These are phyloP conservation scores for Suillus ampliporus DNA, from an alignment of 768 basidiomycete species.

Conservation along the genomic window DNA sequence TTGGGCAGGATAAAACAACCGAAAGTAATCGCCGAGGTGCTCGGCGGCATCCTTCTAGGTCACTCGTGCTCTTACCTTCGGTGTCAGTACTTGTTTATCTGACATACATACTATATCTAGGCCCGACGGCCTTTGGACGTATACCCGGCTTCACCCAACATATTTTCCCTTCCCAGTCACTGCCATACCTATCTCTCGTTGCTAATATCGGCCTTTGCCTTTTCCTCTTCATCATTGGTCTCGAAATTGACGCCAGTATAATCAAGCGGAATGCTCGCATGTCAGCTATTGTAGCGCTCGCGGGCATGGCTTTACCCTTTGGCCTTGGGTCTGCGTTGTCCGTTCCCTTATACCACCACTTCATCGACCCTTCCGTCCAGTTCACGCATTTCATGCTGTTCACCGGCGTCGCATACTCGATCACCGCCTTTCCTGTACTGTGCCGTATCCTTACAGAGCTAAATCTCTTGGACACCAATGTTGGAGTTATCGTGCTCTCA, in stretches of 20 bases:
- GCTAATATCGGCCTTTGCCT: conserved; percentile 89
- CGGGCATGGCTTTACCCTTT: conserved; percentile 89
- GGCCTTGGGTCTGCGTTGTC: conserved; percentile 78
- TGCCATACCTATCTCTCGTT: conserved; percentile 81
- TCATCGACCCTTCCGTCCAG: conserved; percentile 66
- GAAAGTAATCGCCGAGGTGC: conserved; percentile 91
- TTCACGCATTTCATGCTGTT: conserved; percentile 96
- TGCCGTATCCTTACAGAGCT: conserved; percentile 90
- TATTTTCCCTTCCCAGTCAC: conserved; percentile 78
- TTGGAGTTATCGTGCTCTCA: conserved; percentile 91
- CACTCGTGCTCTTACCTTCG: conserved; percentile 36
- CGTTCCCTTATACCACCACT: conserved; percentile 67
- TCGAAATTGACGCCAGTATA: conserved; percentile 83
- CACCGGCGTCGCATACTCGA: conserved; percentile 88
- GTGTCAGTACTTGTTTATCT: not conserved
- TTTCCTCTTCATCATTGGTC: conserved; percentile 92
- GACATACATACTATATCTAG: conserved; percentile 16
- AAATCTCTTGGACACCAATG: conserved; percentile 88
- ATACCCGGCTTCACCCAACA: conserved; percentile 89
- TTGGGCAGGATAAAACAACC: conserved; percentile 82
- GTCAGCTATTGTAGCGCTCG: conserved; percentile 72
- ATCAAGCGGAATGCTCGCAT: conserved; percentile 79
- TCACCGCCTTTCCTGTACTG: conserved; percentile 86
- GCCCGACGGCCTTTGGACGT: conserved; percentile 69
- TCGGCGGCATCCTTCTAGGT: conserved; percentile 89